Conservation (phyloP, 2,329 filamentous ascomycete species). For the Sporothrix humicola region DNA sequence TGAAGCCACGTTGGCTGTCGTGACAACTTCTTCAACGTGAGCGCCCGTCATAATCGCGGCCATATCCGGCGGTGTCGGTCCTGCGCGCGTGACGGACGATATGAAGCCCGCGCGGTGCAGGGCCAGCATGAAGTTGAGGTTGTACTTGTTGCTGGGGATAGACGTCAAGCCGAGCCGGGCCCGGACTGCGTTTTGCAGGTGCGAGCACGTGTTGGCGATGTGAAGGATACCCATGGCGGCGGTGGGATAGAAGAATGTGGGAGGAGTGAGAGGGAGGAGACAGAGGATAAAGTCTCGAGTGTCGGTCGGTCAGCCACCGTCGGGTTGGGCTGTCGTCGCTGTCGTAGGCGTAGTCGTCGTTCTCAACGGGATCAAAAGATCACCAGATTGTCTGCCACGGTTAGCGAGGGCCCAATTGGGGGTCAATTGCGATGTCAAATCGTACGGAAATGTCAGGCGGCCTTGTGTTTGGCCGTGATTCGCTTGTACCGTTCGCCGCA, state of each 20-base stretch:
- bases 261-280: neutral
- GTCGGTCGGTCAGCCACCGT: neutral
- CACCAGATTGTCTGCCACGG: constrained; percentile 15
- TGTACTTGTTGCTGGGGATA: constrained; percentile 78
- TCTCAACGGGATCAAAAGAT: neutral
- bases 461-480: neutral
- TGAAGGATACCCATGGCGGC: constrained; percentile 62
- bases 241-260: neutral
- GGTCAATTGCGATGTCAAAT: too few relatives aligned
- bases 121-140: constrained; percentile 75
- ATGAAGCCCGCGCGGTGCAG: constrained; percentile 84
- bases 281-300: neutral
- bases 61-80: constrained; percentile 59
- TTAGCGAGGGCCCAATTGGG: neutral
- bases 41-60: constrained; percentile 50
- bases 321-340: neutral
- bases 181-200: constrained; percentile 86
- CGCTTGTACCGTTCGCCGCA: neutral
- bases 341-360: neutral
- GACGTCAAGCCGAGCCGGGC: constrained; percentile 86
- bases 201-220: constrained; percentile 82
- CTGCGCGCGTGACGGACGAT: constrained; percentile 75
- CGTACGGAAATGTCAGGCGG: neutral
- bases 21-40: constrained; percentile 59
- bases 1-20: constrained; percentile 71